Evolutionary conservation across 768 basidiomycete species (phyloP).

Genomic region (Sistotremastrum suecicum): DNA sequence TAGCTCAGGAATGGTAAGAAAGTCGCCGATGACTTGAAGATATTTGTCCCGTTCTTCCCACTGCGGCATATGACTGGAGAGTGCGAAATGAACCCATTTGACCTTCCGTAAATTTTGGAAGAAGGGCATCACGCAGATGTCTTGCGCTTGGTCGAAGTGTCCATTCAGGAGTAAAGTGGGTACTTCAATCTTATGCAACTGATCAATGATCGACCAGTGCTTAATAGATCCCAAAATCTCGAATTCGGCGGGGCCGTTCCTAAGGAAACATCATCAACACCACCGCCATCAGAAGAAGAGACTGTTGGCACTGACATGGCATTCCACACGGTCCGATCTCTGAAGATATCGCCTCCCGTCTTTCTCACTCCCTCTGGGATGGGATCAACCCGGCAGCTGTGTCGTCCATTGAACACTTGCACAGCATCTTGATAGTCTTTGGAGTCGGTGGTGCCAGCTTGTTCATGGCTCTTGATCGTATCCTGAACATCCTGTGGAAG

Average conservation of each 20-base stretch:
- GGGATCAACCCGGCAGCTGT: conserved; percentile 31
- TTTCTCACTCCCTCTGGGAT: conserved; percentile 25
- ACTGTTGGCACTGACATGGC: conserved; percentile 25
- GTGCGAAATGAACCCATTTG: conserved; percentile 30
- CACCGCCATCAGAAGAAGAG: conserved; percentile 2
- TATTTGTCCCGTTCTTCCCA: conserved; percentile 29
- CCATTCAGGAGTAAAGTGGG: conserved; percentile 28
- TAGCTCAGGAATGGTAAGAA: conserved; percentile 10
- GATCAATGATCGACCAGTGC: conserved; percentile 32
- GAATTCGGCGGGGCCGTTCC: conserved; percentile 24
- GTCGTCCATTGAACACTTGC: conserved; percentile 25
- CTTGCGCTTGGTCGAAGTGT: conserved; percentile 25
- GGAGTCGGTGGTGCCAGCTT: conserved; percentile 25
- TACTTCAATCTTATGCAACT: conserved; percentile 24
- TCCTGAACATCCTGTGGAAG: conserved; percentile 29
- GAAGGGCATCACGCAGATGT: conserved; percentile 22
- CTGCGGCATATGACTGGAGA: conserved; percentile 30
- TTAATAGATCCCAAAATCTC: conserved; percentile 26
- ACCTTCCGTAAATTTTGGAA: conserved; percentile 24
- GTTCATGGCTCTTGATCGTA: conserved; percentile 30
- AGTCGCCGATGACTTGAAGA: conserved; percentile 22
- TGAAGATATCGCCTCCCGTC: conserved; percentile 20
- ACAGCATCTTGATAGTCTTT: conserved; percentile 32
- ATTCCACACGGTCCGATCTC: conserved; percentile 33
- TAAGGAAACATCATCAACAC: conserved; percentile 2